Conservation (phyloP, 768 basidiomycete species). For the Tulasnella sp. region DNA sequence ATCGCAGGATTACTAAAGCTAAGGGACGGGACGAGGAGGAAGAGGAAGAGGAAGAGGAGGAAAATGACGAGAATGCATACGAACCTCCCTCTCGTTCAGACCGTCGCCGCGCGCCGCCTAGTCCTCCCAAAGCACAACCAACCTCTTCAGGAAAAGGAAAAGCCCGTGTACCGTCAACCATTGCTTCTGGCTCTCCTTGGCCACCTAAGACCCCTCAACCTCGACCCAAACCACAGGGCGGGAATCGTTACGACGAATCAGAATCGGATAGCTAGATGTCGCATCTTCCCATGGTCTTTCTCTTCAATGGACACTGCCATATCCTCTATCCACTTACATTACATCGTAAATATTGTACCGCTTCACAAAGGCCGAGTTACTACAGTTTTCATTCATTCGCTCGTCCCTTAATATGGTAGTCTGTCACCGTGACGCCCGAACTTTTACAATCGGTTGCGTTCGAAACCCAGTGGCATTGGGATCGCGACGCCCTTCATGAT, state of each 20-base stretch:
- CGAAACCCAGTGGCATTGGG: no score
- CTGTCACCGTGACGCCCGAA: no score
- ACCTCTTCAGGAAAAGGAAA: background rate
- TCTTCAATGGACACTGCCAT: no score
- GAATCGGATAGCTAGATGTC: background rate
- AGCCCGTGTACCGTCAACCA: background rate
- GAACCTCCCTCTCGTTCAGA: background rate
- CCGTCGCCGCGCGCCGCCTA: background rate
- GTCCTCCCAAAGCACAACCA: background rate
- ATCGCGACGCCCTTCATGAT: no score
- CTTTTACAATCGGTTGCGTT: no score
- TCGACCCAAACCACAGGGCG: background rate
- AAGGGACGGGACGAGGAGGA: background rate
- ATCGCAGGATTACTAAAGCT: no score
- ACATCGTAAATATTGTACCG: no score
- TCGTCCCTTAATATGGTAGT: background rate
- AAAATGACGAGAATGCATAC: background rate
- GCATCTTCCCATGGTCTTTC: background rate
- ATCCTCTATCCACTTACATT: no score
- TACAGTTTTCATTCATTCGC: background rate
- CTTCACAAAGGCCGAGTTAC: background rate
- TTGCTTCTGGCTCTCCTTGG: background rate
- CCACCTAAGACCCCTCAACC: background rate
- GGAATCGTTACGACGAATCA: background rate
- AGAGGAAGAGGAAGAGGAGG: background rate